phyloP scores from a whole-genome alignment of 2,329 filamentous ascomycete genomes.

The Neopestalotiopsis sp. region DNA sequence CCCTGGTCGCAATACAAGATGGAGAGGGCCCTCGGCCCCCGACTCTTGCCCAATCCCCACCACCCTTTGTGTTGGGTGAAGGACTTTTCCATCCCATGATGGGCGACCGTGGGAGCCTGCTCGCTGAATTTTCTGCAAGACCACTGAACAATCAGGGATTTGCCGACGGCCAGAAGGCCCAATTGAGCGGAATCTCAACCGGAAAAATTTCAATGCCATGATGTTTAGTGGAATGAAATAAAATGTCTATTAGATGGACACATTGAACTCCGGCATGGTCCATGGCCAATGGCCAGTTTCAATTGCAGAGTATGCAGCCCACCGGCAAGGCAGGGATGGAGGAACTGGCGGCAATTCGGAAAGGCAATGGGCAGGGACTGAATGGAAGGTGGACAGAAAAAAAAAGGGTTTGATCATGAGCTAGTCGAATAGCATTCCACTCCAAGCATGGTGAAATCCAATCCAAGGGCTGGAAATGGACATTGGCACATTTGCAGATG shows the following conservation, averaged over 20 bases:
- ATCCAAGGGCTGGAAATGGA: neutral
- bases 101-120: neutral
- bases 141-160: neutral
- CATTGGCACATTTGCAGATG: neutral
- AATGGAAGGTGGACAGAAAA: neutral
- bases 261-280: neutral
- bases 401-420: neutral
- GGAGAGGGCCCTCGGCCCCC: neutral
- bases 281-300: neutral
- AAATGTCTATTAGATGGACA: neutral
- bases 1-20: neutral
- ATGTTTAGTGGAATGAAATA: neutral
- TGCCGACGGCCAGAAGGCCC: neutral
- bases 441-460: neutral
- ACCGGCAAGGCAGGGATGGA: neutral
- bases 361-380: neutral
- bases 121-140: neutral
- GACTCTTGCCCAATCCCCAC: neutral
- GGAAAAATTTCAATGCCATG: neutral
- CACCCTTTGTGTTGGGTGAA: conserved; percentile 3
- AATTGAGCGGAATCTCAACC: neutral
- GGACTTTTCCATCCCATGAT: neutral
- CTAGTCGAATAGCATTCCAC: neutral
- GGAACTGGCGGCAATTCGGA: neutral
- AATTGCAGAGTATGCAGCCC: neutral